Evolutionary conservation across 163 green algal species (phyloP).

Genomic region (Chloromonas sp.): DNA sequence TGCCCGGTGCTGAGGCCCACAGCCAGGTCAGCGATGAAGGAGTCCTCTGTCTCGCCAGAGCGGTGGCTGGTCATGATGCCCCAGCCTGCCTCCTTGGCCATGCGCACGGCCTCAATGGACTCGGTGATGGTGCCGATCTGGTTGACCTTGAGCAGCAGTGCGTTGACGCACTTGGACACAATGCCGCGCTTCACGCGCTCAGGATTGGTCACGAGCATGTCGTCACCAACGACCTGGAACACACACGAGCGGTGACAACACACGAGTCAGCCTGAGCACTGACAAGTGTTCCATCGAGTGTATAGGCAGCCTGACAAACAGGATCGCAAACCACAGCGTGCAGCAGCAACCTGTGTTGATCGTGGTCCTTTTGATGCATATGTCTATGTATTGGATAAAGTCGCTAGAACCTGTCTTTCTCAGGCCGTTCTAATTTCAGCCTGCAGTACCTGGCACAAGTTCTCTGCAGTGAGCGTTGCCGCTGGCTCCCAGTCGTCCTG

Average conservation of each 20-base stretch:
- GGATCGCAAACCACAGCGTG: too few relatives aligned
- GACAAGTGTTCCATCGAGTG: too few relatives aligned
- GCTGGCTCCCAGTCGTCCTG: constrained; percentile 95
- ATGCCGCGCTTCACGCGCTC: constrained; percentile 88
- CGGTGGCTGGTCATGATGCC: constrained; percentile 95
- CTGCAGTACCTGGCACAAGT: constrained; percentile 74
- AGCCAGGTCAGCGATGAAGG: constrained; percentile 97
- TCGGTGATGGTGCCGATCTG: constrained; percentile 90
- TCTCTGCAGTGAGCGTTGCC: constrained; percentile 65
- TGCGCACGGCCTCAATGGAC: constrained; percentile 93
- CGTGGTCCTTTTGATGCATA: too few relatives aligned
- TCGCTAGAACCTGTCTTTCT: too few relatives aligned
- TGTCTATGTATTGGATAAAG: too few relatives aligned
- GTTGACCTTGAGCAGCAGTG: constrained; percentile 98
- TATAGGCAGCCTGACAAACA: too few relatives aligned
- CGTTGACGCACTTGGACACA: constrained; percentile 91
- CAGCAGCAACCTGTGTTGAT: too few relatives aligned
- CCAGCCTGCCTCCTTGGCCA: constrained; percentile 95
- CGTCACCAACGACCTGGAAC: constrained; percentile 93
- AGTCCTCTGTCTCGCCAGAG: constrained; percentile 81
- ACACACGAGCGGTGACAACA: too few relatives aligned
- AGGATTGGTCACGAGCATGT: constrained; percentile 98
- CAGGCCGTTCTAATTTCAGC: too few relatives aligned
- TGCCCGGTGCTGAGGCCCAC: constrained; percentile 95
- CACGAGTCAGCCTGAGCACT: too few relatives aligned